These are phyloP conservation scores for Cutaneotrichosporon sp. DNA, from an alignment of 1,284 basidiomycete species.

Conservation along the genomic window DNA sequence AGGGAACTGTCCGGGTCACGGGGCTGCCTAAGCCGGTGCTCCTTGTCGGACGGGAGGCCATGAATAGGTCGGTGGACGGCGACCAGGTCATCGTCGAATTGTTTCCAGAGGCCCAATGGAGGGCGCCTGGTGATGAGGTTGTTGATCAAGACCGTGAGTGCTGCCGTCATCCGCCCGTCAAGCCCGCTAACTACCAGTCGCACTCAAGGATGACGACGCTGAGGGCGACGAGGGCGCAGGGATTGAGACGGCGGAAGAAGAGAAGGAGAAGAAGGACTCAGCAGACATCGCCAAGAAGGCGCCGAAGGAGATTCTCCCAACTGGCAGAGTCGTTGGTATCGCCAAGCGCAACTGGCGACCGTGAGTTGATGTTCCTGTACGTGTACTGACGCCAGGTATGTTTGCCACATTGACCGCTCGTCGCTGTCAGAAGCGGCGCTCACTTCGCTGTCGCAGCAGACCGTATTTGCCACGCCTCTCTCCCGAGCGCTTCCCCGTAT, in stretches of 20 bases:
- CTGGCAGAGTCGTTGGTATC: constrained; percentile 85
- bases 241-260: constrained; percentile 47
- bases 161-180: not conserved
- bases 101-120: constrained; percentile 86
- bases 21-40: constrained; percentile 73
- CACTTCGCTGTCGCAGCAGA: constrained; percentile 80
- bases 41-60: constrained; percentile 81
- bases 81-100: constrained; percentile 90
- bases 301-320: constrained; percentile 61
- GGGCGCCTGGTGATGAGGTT: constrained; percentile 84
- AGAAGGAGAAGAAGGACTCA: constrained; percentile 38
- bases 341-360: constrained; percentile 94
- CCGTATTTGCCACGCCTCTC: constrained; percentile 91
- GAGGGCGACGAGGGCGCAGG: constrained; percentile 82
- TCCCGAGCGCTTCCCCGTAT: constrained; percentile 90
- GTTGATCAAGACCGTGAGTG: constrained; percentile 78
- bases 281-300: constrained; percentile 46
- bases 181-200: too few relatives aligned
- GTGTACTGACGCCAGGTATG: constrained; percentile 58
- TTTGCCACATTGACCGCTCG: constrained; percentile 89
- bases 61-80: constrained; percentile 93
- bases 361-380: constrained; percentile 50
- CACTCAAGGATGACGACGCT: constrained; percentile 83
- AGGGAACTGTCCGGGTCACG: constrained; percentile 76
- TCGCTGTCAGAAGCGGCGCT: constrained; percentile 74